These are phyloP conservation scores for Pichia californica DNA, from an alignment of 805 yeast species.

Conservation along the genomic window DNA sequence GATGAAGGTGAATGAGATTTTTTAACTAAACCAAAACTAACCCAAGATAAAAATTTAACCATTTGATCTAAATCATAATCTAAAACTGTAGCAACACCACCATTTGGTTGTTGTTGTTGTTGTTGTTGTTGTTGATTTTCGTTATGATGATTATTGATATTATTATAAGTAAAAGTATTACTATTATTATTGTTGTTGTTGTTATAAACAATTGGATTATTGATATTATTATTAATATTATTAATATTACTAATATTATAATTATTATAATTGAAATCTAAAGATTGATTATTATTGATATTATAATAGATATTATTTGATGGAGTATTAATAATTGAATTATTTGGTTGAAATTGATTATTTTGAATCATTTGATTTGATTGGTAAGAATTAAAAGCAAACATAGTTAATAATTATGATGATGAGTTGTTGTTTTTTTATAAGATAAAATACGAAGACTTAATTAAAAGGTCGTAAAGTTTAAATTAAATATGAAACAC, in stretches of 20 bases:
- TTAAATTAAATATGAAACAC: not conserved
- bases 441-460: conserved; percentile 7
- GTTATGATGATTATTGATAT: not conserved
- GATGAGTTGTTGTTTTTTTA: not conserved
- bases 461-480: conserved; percentile 11
- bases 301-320: not conserved
- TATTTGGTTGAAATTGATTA: not conserved
- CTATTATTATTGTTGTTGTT: not conserved
- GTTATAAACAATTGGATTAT: not conserved
- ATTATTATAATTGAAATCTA: not conserved
- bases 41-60: conserved; percentile 75
- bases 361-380: not conserved
- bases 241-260: not conserved
- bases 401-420: not conserved
- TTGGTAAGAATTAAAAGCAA: conserved; percentile 1
- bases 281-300: not conserved
- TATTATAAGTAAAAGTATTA: not conserved
- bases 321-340: not conserved
- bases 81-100: conserved; percentile 71
- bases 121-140: not conserved
- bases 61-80: conserved; percentile 76
- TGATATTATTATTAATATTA: not conserved
- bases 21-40: conserved; percentile 61
- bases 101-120: conserved; percentile 32
- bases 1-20: conserved; percentile 40